Conservation (phyloP, 2,329 filamentous ascomycete species). For the Fusarium luffae region DNA sequence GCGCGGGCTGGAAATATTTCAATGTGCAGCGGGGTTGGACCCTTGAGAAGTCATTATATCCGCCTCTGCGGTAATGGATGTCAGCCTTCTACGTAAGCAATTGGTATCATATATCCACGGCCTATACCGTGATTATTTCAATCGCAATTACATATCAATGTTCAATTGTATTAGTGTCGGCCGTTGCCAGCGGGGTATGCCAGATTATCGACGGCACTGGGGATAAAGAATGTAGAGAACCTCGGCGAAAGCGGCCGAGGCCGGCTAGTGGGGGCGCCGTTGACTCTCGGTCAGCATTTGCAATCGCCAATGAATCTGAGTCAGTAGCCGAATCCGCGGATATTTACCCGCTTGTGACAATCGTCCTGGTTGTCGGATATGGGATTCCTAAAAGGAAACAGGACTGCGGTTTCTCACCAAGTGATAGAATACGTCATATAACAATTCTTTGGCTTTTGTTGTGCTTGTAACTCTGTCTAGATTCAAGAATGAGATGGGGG, state of each 20-base stretch:
- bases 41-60: conserved; percentile 15
- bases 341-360: conserved; percentile 4
- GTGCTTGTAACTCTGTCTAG: too few species aligned
- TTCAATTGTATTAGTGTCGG: neutral
- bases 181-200: neutral
- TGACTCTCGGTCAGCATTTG: conserved; percentile 38
- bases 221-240: conserved; percentile 24
- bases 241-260: conserved; percentile 40
- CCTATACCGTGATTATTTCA: too few species aligned
- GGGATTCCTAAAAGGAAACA: neutral
- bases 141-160: neutral
- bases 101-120: neutral
- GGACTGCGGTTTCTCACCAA: too few species aligned
- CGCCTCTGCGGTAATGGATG: neutral
- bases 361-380: conserved; percentile 5
- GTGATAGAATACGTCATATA: too few species aligned
- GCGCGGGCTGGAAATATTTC: conserved; percentile 30
- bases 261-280: conserved; percentile 27
- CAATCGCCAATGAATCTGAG: conserved; percentile 32
- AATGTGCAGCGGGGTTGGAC: conserved; percentile 6
- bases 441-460: neutral
- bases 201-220: neutral
- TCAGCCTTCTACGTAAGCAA: conserved; percentile 10
- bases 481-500: too few species aligned
- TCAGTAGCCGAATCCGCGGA: conserved; percentile 23